Base-by-base conservation (phyloP, 2,329 filamentous ascomycete genomes). In the Xylaria sp. region DNA sequence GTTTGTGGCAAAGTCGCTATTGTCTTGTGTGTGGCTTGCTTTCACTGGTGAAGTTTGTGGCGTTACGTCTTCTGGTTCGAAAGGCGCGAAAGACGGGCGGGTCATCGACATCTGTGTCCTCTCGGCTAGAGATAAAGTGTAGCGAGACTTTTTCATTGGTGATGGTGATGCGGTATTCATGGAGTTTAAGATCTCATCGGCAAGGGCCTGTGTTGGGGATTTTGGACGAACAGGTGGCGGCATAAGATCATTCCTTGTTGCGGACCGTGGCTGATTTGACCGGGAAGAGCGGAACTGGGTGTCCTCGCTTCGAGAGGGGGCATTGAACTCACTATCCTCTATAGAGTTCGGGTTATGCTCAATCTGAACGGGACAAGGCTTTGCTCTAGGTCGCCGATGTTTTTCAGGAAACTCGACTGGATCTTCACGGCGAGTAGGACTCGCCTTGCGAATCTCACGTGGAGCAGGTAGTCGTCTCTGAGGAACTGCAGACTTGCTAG, bases 71-170 rank as follows among this genome's bases (percentile, higher is more conserved):
- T 83, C 80, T 7, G 76, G 72, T 4, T 80, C 78, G 7, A 68
- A 79, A 8, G 72, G 78, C 60, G 63, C 78, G 6, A 68, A 79
- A 7, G 73, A 79, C 60, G 63, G 76, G 3, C 89, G 84, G 0
- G 90, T 88, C 89, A 97, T 95, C 20, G 93, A 94, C 62, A 93
- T 85, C 20, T 92, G 89, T 0, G 94, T 97, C 56, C 94, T 90
- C 76, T 97, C 93, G 4, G 91, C 86, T 0, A 96, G 85, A 0
- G 90, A 90, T 9, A 91, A 79, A 0, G 84, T 85, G 59, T 88
- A 87, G 0, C 87, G 83, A 0, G 82, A 80, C 65, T 82, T 85
- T 72, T 88, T 90, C 50, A 81, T 76, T 0, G 88, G 88, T 0
- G 88, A 90, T 0, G 87, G 87, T 1, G 88, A 89, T 0, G 83